phyloP scores from a whole-genome alignment of 2,329 filamentous ascomycete species.

The Sporothrix protearum region DNA sequence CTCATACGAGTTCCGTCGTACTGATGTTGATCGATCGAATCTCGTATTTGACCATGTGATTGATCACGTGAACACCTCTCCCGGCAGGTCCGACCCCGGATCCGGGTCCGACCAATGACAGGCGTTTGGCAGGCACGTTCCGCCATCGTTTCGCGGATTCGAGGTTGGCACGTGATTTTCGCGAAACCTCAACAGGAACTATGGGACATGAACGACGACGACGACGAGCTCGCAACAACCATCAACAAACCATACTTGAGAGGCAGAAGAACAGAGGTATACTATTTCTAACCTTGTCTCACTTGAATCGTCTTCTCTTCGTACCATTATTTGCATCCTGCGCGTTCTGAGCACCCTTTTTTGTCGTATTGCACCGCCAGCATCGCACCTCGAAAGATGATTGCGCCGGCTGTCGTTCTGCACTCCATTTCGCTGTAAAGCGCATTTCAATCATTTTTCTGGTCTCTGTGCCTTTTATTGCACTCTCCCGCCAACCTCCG shows the following conservation, averaged over 20 bases:
- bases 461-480: background rate
- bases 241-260: background rate
- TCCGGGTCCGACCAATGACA: background rate
- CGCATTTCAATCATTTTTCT: background rate
- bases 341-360: background rate
- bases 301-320: background rate
- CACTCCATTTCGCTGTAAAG: background rate
- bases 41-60: background rate
- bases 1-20: no score
- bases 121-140: background rate
- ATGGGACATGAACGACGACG: background rate
- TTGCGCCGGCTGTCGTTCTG: background rate
- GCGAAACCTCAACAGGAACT: no score
- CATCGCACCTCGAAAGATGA: slow-evolving; percentile 5
- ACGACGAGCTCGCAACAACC: background rate
- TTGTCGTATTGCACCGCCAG: background rate
- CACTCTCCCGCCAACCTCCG: background rate
- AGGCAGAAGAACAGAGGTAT: background rate
- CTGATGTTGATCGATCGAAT: background rate
- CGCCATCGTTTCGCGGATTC: background rate
- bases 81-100: background rate
- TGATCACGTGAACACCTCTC: background rate
- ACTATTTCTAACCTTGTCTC: background rate
- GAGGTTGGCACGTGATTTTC: background rate
- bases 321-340: background rate